Evolutionary conservation across 257 asterid species (phyloP).

Genomic region (Solanum habrochaites): DNA sequence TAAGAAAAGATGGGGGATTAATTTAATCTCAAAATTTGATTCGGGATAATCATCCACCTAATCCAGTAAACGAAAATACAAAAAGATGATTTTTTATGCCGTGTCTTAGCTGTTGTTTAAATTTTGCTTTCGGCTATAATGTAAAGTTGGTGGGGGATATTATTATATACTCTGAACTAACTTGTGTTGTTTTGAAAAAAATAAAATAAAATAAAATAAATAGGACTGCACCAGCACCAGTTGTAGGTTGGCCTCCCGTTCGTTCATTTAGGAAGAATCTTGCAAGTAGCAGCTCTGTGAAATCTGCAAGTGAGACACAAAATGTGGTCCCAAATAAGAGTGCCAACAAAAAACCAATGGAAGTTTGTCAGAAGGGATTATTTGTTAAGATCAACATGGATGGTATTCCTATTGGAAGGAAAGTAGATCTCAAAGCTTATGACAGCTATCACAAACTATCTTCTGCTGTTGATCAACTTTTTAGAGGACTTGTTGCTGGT

Average conservation of each 20-base stretch:
- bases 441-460: constrained; percentile 73
- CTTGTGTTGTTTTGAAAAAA: background rate
- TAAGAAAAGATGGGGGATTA: background rate
- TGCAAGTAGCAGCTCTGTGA: constrained; percentile 38
- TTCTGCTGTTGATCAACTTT: constrained; percentile 66
- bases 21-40: background rate
- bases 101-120: background rate
- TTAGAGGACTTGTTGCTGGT: constrained; percentile 92
- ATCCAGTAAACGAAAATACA: background rate
- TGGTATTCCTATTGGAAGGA: constrained; percentile 89
- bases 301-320: constrained; percentile 23
- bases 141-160: background rate
- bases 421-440: constrained; percentile 67
- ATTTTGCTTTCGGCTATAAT: background rate
- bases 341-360: constrained; percentile 16
- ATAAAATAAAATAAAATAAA: background rate
- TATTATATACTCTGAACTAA: background rate
- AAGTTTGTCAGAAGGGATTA: constrained; percentile 28
- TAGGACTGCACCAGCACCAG: constrained; percentile 73
- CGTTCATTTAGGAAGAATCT: constrained; percentile 70
- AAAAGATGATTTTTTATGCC: background rate
- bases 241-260: constrained; percentile 98
- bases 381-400: constrained; percentile 98
- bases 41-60: background rate
- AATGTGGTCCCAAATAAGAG: constrained; percentile 19